These are phyloP conservation scores for Penicillium paradoxum DNA, from an alignment of 495 filamentous ascomycete species.

Conservation along the genomic window DNA sequence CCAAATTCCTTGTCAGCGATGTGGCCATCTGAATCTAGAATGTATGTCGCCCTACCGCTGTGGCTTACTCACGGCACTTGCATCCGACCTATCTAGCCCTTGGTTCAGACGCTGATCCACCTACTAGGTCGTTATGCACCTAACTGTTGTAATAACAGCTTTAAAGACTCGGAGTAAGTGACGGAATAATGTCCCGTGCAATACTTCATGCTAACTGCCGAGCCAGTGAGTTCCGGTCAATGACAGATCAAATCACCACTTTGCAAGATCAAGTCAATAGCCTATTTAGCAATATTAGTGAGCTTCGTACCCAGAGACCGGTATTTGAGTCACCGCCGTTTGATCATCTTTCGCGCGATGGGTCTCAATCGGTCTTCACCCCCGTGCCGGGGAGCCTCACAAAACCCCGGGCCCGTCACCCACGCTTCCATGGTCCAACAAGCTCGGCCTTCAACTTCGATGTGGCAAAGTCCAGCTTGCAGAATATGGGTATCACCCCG, in stretches of 20 bases:
- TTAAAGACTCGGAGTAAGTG: slow-evolving; percentile 76
- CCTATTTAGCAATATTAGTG: slow-evolving; percentile 64
- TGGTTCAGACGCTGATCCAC: background rate
- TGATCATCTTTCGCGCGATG: slow-evolving; percentile 37
- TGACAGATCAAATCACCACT: slow-evolving; percentile 65
- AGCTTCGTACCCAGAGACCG: slow-evolving; percentile 48
- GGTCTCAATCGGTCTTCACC: slow-evolving; percentile 33
- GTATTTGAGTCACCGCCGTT: slow-evolving; percentile 34
- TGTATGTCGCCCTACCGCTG: slow-evolving; percentile 40
- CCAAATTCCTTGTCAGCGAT: slow-evolving; percentile 80
- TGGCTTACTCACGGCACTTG: background rate
- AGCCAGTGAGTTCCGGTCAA: slow-evolving; percentile 66
- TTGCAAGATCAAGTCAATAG: slow-evolving; percentile 83
- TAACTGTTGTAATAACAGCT: slow-evolving; percentile 76
- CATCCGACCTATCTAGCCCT: background rate
- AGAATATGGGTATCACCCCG: slow-evolving; percentile 74
- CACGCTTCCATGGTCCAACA: slow-evolving; percentile 77
- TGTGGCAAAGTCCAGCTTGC: slow-evolving; percentile 79
- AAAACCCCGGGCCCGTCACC: slow-evolving; percentile 45
- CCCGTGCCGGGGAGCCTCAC: slow-evolving; percentile 29
- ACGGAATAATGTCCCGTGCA: background rate
- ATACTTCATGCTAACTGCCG: slow-evolving; percentile 8
- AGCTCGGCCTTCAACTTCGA: slow-evolving; percentile 82
- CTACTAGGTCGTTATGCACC: slow-evolving; percentile 67
- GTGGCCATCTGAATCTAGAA: slow-evolving; percentile 80